These are phyloP conservation scores for Trametes villosa DNA, from an alignment of 768 basidiomycete species.

Conservation along the genomic window DNA sequence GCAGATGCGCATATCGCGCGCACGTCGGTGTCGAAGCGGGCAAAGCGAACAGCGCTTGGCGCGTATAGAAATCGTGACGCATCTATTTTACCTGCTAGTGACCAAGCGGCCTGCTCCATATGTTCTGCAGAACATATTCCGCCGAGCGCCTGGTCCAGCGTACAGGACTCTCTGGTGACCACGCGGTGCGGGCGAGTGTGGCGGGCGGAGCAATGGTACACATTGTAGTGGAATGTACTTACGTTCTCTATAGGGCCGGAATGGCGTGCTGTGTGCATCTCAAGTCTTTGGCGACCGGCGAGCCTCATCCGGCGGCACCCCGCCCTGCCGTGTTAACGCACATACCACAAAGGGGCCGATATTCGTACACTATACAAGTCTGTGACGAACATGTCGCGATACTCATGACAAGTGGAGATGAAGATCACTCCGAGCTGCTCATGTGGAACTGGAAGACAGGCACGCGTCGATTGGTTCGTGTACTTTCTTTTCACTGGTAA, in stretches of 20 bases:
- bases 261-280: slow-evolving; percentile 40
- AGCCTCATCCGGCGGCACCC: slow-evolving; percentile 48
- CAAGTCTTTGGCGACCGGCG: slow-evolving; percentile 49
- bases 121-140: too few species aligned
- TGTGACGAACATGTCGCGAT: slow-evolving; percentile 56
- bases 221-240: background rate
- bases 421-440: slow-evolving; percentile 48
- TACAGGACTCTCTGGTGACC: too few species aligned
- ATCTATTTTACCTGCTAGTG: too few species aligned
- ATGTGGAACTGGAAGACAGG: slow-evolving; percentile 75
- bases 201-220: too few species aligned
- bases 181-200: too few species aligned
- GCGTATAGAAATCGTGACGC: too few species aligned
- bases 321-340: slow-evolving; percentile 37
- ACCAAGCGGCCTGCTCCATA: too few species aligned
- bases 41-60: too few species aligned
- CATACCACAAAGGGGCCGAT: background rate
- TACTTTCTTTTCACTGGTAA: background rate
- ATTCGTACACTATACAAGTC: slow-evolving; percentile 56
- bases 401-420: slow-evolving; percentile 43
- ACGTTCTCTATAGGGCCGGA: background rate
- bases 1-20: too few species aligned
- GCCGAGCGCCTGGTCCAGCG: too few species aligned
- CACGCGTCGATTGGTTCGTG: slow-evolving; percentile 50
- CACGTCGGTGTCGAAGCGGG: too few species aligned